A percentile compares a stretch with the other conserved stretches of the same genome.
These are phyloP conservation scores for Pyropia haitanensis DNA, from an alignment of 23 red algal species.

Conservation along the genomic window DNA sequence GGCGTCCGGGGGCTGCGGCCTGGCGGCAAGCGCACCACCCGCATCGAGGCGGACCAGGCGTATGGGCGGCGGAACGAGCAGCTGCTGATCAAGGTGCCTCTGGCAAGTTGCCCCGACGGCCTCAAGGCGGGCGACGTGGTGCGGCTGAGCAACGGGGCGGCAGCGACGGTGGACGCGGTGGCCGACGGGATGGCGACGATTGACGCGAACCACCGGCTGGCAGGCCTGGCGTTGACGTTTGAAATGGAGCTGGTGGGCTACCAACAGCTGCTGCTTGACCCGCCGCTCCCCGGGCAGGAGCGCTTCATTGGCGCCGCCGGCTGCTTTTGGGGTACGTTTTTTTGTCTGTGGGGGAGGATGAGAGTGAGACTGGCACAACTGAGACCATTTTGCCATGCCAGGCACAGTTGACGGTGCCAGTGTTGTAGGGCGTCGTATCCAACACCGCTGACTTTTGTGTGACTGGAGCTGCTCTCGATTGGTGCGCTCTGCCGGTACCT, in stretches of 20 bases:
- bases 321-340: constrained; percentile 74
- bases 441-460: too few species aligned
- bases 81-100: constrained; percentile 23
- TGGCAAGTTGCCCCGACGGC: constrained; percentile 10
- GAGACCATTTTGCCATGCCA: too few species aligned
- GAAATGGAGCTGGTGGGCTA: constrained; percentile 61
- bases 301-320: constrained; percentile 40
- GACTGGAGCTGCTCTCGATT: too few species aligned
- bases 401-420: too few species aligned
- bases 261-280: constrained; percentile 15
- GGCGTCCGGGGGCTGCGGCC: constrained; percentile 36
- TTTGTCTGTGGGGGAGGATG: too few species aligned
- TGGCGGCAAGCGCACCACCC: constrained; percentile 26
- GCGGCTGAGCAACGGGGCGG: constrained; percentile 35
- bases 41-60: constrained; percentile 23
- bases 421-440: too few species aligned
- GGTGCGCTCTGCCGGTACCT: too few species aligned
- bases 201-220: constrained; percentile 61
- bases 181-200: constrained; percentile 20
- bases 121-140: constrained; percentile 25
- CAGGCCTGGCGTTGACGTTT: constrained; percentile 55
- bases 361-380: too few species aligned
- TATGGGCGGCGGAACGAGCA: constrained; percentile 37
- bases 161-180: constrained; percentile 18
- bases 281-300: constrained; percentile 10